Conservation (phyloP, 345 rosid genomes). For the Moringa oleifera region DNA sequence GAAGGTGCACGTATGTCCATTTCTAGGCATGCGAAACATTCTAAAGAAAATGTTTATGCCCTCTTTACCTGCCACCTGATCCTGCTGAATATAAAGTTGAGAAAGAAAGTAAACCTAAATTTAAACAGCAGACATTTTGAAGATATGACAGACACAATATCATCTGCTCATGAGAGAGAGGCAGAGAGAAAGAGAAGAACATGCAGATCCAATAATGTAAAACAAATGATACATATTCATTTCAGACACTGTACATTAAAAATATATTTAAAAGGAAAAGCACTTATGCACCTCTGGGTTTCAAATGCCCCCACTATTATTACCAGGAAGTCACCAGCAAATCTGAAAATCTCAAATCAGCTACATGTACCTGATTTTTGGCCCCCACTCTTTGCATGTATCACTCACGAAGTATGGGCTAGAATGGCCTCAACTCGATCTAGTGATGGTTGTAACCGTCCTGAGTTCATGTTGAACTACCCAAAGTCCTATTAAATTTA, state of each 20-base stretch:
- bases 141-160: neutral
- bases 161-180: neutral
- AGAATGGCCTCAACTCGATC: slow-evolving; percentile 82
- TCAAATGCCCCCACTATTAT: neutral
- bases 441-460: slow-evolving; percentile 71
- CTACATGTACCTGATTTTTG: neutral
- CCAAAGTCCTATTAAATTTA: slow-evolving; percentile 60
- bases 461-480: slow-evolving; percentile 81
- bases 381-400: neutral
- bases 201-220: too few relatives aligned
- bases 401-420: slow-evolving; percentile 32
- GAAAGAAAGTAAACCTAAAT: too few relatives aligned
- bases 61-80: too few relatives aligned
- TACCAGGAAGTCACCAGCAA: neutral
- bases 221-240: too few relatives aligned
- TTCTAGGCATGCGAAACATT: too few relatives aligned
- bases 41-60: too few relatives aligned
- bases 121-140: neutral
- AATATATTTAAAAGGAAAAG: too few relatives aligned
- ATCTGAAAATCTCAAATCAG: neutral
- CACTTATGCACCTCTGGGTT: too few relatives aligned
- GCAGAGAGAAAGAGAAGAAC: neutral
- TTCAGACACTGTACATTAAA: too few relatives aligned
- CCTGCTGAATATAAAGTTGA: too few relatives aligned
- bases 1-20: too few relatives aligned